phyloP scores from a whole-genome alignment of 345 rosid species.

The Erodium maritimum region DNA sequence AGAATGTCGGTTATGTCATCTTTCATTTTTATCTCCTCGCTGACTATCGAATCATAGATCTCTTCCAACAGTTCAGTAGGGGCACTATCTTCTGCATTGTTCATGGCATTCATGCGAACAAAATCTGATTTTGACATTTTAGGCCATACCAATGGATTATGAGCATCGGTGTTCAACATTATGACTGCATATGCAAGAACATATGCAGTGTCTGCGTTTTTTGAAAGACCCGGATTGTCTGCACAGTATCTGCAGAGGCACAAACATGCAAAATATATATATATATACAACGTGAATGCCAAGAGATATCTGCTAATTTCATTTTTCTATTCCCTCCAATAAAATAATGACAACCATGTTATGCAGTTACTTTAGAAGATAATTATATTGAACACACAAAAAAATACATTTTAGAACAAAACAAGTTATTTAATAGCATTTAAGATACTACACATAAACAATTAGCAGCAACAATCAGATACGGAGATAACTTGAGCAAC shows the following conservation, averaged over 20 bases:
- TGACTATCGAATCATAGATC: constrained; percentile 87
- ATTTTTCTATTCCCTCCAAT: not conserved
- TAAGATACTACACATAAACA: not conserved
- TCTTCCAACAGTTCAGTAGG: constrained; percentile 80
- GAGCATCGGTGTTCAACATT: constrained; percentile 95
- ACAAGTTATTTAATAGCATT: not conserved
- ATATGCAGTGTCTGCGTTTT: constrained; percentile 97
- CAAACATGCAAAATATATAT: constrained; percentile 7
- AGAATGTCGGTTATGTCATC: constrained; percentile 50
- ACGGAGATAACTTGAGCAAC: not conserved
- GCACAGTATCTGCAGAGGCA: constrained; percentile 76
- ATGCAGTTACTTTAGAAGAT: not conserved
- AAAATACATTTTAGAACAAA: too few species aligned
- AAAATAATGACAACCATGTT: not conserved
- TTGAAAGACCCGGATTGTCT: constrained; percentile 85
- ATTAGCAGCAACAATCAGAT: not conserved
- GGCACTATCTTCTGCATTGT: constrained; percentile 70
- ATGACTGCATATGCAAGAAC: constrained; percentile 99
- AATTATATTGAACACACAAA: not conserved
- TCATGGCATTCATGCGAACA: constrained; percentile 67
- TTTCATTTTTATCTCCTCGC: constrained; percentile 90
- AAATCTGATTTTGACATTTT: constrained; percentile 96
- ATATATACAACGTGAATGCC: not conserved
- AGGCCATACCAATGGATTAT: constrained; percentile 92
- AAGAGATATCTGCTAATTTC: not conserved